phyloP scores from a whole-genome alignment of 208 protist genomes.

The Trypanosomatidae sp. region DNA sequence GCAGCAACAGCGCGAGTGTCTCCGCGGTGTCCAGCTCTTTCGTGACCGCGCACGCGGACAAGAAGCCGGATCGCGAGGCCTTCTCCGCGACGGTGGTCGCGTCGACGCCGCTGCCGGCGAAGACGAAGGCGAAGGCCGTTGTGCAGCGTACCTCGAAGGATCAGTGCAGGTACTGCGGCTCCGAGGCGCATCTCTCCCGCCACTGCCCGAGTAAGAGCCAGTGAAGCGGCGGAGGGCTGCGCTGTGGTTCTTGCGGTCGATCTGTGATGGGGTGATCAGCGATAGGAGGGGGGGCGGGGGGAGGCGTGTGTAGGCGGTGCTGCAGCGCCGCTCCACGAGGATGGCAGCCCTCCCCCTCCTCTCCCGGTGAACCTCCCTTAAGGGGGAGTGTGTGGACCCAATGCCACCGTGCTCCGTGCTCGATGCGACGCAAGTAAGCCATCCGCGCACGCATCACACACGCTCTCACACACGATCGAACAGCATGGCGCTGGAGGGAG shows the following conservation, averaged over 20 bases:
- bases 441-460: neutral
- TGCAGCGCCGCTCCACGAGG: neutral
- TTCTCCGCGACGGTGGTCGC: neutral
- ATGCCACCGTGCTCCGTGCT: neutral
- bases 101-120: neutral
- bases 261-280: neutral
- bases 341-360: neutral
- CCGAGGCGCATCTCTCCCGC: slow-evolving; percentile 64
- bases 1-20: neutral
- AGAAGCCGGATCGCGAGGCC: neutral
- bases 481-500: neutral
- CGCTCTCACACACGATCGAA: neutral
- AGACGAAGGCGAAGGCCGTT: neutral
- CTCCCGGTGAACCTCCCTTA: neutral
- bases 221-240: neutral
- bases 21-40: neutral
- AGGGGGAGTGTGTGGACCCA: too few species aligned
- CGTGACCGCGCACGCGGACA: neutral
- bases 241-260: neutral
- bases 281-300: too few species aligned
- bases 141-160: slow-evolving; percentile 65
- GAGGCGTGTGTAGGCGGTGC: neutral
- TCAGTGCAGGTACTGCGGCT: slow-evolving; percentile 79
- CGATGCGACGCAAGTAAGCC: neutral
- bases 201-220: slow-evolving; percentile 67